Evolutionary conservation across 2,329 filamentous ascomycete species (phyloP).

Genomic region (Diplocarpon mali): DNA sequence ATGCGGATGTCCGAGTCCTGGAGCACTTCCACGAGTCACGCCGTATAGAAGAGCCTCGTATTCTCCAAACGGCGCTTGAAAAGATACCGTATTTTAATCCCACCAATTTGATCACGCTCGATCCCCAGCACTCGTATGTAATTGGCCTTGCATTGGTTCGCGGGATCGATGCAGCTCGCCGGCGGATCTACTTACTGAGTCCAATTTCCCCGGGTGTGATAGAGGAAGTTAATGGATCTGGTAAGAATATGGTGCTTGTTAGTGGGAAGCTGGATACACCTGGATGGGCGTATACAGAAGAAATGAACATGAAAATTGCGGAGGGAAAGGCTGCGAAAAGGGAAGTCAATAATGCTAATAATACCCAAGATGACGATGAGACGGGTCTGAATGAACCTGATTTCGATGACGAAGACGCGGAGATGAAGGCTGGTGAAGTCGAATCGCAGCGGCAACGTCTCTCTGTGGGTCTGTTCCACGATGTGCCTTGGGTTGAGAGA

Average conservation of each 20-base stretch:
- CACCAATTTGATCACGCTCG: constrained; percentile 39
- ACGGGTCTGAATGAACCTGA: too few species aligned
- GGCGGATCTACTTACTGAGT: constrained; percentile 52
- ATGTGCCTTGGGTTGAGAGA: constrained; percentile 48
- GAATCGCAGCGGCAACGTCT: constrained; percentile 1
- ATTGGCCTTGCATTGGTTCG: constrained; percentile 60
- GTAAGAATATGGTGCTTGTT: constrained; percentile 48
- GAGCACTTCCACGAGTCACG: constrained; percentile 1
- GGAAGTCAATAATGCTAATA: not conserved
- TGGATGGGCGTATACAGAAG: constrained; percentile 59
- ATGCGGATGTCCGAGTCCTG: constrained; percentile 7
- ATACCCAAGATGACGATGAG: too few species aligned
- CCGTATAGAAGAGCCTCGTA: constrained; percentile 8
- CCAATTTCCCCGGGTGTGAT: constrained; percentile 39
- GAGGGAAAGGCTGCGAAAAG: constrained; percentile 3
- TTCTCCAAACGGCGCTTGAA: constrained; percentile 36
- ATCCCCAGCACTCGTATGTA: constrained; percentile 47
- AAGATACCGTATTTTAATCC: constrained; percentile 53
- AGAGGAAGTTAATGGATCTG: constrained; percentile 30
- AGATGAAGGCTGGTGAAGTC: not conserved
- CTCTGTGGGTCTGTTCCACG: constrained; percentile 25
- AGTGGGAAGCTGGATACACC: constrained; percentile 59
- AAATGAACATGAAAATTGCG: constrained; percentile 33
- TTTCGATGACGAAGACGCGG: too few species aligned
- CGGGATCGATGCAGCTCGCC: constrained; percentile 47